Evolutionary conservation across 345 rosid species (phyloP).

Genomic region (Cardamine chenopodiifolia): DNA sequence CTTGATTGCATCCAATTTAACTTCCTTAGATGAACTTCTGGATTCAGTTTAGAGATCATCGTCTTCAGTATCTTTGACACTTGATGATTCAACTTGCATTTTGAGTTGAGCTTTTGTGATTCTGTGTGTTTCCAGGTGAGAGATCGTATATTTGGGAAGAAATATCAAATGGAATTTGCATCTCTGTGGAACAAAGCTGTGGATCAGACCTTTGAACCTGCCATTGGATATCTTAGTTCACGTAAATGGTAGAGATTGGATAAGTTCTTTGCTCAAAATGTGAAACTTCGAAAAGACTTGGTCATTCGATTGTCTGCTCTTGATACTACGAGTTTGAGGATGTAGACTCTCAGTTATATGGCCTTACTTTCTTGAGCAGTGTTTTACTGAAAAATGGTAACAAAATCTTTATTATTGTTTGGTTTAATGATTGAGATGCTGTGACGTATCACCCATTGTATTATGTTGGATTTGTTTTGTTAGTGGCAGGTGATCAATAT

Average conservation of each 20-base stretch:
- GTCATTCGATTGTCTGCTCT: too few relatives aligned
- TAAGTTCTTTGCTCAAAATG: not conserved
- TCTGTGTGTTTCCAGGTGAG: constrained; percentile 47
- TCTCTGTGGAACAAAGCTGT: constrained; percentile 83
- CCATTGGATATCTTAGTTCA: constrained; percentile 65
- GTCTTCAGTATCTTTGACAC: not conserved
- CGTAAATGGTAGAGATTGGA: constrained; percentile 58
- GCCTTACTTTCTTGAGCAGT: constrained; percentile 11
- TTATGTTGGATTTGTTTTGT: constrained; percentile 19
- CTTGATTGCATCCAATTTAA: not conserved
- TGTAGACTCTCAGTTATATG: constrained; percentile 12
- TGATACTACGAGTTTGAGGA: not conserved
- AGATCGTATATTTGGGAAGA: constrained; percentile 63
- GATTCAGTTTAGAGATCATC: not conserved
- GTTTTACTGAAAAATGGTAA: not conserved
- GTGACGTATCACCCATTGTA: not conserved
- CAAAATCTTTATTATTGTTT: not conserved
- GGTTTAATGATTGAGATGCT: constrained; percentile 10
- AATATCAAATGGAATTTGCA: constrained; percentile 57
- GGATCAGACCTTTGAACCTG: constrained; percentile 71
- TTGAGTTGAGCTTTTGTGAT: not conserved
- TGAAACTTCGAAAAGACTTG: not conserved
- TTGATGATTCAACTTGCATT: too few relatives aligned
- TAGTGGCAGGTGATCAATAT: not conserved
- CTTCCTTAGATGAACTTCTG: not conserved